phyloP scores from a whole-genome alignment of 2,329 filamentous ascomycete species.

The Colletotrichum lentis region DNA sequence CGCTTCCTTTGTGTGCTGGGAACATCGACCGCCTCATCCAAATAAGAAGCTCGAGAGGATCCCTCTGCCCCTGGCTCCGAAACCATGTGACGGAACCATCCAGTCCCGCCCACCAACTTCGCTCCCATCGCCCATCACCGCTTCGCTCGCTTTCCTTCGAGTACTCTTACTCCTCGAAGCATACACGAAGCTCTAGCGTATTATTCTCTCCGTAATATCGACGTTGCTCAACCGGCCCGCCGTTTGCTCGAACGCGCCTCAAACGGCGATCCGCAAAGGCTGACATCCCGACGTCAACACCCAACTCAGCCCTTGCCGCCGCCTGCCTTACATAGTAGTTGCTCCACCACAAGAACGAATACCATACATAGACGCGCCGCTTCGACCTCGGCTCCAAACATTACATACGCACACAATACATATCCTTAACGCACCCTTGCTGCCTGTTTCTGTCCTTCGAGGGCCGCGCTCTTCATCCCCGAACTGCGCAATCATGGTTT shows the following conservation, averaged over 20 bases:
- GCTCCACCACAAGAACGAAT: slow-evolving; percentile 33
- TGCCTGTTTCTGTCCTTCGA: slow-evolving; percentile 15
- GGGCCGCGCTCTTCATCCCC: slow-evolving; percentile 21
- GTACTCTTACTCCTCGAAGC: slow-evolving; percentile 6
- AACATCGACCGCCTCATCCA: slow-evolving; percentile 24
- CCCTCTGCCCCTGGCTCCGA: slow-evolving; percentile 36
- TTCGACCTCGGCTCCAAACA: slow-evolving; percentile 24
- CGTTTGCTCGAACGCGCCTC: background rate
- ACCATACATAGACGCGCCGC: slow-evolving; percentile 34
- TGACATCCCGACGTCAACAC: slow-evolving; percentile 30
- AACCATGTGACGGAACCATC: slow-evolving; percentile 39
- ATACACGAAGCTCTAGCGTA: slow-evolving; percentile 6
- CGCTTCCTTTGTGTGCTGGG: slow-evolving; percentile 21
- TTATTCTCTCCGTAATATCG: slow-evolving; percentile 2
- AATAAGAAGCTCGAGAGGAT: slow-evolving; percentile 31
- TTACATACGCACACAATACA: slow-evolving; percentile 35
- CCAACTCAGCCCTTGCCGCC: slow-evolving; percentile 20
- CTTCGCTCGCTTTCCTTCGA: slow-evolving; percentile 17
- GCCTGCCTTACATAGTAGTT: slow-evolving; percentile 35
- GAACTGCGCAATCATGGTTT: slow-evolving; percentile 73
- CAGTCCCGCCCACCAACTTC: slow-evolving; percentile 35
- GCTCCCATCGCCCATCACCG: slow-evolving; percentile 30
- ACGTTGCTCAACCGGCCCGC: slow-evolving; percentile 15
- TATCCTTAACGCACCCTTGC: slow-evolving; percentile 25
- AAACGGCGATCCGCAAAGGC: slow-evolving; percentile 20